Conservation (phyloP, 257 asterid genomes). For the Marsdenia floribunda region DNA sequence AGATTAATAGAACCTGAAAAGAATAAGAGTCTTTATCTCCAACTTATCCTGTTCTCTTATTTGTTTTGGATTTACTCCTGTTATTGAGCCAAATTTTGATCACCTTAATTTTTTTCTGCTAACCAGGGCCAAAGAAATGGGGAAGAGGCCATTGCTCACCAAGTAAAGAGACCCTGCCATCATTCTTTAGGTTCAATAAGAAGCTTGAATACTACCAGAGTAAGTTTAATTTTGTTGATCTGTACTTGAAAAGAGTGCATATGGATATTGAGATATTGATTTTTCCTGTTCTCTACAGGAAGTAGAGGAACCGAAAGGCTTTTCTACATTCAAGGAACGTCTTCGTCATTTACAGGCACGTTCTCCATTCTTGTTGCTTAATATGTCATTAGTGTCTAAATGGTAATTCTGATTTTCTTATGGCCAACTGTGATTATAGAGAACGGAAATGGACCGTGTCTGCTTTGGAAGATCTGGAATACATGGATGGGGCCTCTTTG, state of each 20-base stretch:
- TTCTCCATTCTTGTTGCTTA: constrained; percentile 2
- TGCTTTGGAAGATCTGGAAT: constrained; percentile 97
- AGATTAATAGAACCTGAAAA: background rate
- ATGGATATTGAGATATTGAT: constrained; percentile 3
- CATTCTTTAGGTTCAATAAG: constrained; percentile 56
- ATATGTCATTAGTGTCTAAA: constrained; percentile 8
- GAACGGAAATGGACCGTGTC: constrained; percentile 83
- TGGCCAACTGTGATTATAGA: constrained; percentile 39
- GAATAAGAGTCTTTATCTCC: too few relatives aligned
- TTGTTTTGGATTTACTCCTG: background rate
- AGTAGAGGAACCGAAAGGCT: constrained; percentile 54
- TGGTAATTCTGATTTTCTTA: constrained; percentile 7
- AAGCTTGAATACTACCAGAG: constrained; percentile 52
- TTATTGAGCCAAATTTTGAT: constrained; percentile 8
- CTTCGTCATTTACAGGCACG: constrained; percentile 91
- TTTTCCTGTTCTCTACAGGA: constrained; percentile 45
- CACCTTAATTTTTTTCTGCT: constrained; percentile 19
- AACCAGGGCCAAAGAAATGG: constrained; percentile 47
- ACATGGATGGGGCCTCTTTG: constrained; percentile 99
- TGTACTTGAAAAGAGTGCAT: background rate
- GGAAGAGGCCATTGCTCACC: constrained; percentile 71
- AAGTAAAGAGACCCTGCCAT: constrained; percentile 66
- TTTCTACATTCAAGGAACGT: constrained; percentile 81
- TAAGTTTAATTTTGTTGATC: constrained; percentile 28
- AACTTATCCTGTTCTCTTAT: background rate